Evolutionary conservation across 164 flowering plant genomes (phyloP), one percentile per base, ranked within the genome.

Genomic region (Liriodendron chinense): DNA sequence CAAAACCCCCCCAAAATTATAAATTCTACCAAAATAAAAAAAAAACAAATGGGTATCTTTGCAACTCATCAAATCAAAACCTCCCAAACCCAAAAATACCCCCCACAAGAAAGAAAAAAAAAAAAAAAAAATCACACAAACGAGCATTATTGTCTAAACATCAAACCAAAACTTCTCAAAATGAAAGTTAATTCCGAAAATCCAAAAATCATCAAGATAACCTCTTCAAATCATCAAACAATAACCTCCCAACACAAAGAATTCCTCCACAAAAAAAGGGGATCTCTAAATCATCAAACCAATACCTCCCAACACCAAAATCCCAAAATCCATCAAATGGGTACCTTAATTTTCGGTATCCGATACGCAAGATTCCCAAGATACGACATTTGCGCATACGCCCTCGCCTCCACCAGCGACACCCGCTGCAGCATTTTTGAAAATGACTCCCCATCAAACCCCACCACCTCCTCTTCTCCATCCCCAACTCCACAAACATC

Each of bases 281-380:
- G 14, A 22, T 65, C 67, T 64, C 67, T 0, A 22, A 28, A 18
- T 67, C 48, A 14, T 9, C 34, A 69, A 69, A 69, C 71, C 47
- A 67, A 18, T 4, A 67, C 9, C 1, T 22, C 16, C 49, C 16
- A 67, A 70, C 49, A 8, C 13, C 18, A 50, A 48, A 70, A 49
- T 23, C 20, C 56, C 57, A 20, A 47, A 47, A 20, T 20, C 7
- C 8, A 18, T 16, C 14, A 49, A 62, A 23, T 43, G 57, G 53
- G 72, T 82, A 93, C 99, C 99, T 94, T 90, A 77, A 94, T 93
- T 56, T 82, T 83, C 71, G 93, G 81, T n/a, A 94, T 86, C 26
- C 76, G 76, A 82, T 96, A 96, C 47, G 98, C 96, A 81, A 94
- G 76, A 68, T 76, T 87, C 57, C 98, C 97, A 84, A 96, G 81